A percentile compares a stretch with the other conserved stretches of the same genome.
Conservation (phyloP, 768 basidiomycete genomes). For the Amanita fuliginea region DNA sequence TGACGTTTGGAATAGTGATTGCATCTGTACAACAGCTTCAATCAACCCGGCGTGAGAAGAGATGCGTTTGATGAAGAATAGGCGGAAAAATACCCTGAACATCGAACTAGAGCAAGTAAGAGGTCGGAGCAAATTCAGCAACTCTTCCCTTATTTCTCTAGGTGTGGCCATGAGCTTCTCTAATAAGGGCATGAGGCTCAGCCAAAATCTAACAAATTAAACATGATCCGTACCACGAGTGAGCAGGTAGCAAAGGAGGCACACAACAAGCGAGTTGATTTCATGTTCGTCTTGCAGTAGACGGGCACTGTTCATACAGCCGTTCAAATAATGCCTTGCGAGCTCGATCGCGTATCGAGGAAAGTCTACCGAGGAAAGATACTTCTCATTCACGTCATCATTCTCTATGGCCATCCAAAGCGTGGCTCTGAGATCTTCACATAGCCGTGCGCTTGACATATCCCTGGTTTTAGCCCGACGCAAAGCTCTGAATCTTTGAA, state of each 20-base stretch:
- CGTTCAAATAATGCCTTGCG: conserved; percentile 9
- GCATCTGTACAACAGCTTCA: conserved; percentile 2
- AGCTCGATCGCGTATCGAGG: conserved; percentile 24
- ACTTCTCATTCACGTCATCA: conserved; percentile 32
- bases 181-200: conserved; percentile 11
- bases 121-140: conserved; percentile 32
- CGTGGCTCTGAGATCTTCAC: conserved; percentile 43
- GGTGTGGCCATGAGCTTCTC: conserved; percentile 25
- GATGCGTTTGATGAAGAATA: conserved; percentile 9
- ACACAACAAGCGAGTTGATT: conserved; percentile 22
- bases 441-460: conserved; percentile 18
- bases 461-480: conserved; percentile 31
- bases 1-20: not conserved
- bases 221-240: conserved; percentile 20
- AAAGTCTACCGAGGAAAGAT: conserved; percentile 31
- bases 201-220: conserved; percentile 4
- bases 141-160: conserved; percentile 25
- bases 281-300: conserved; percentile 6
- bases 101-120: conserved; percentile 18
- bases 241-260: conserved; percentile 29
- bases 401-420: conserved; percentile 55
- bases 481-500: conserved; percentile 34
- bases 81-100: conserved; percentile 14
- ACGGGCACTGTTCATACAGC: conserved; percentile 4
- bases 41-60: conserved; percentile 11